Conservation (phyloP, 2,329 filamentous ascomycete species). For the Macroventuria anomochaeta region DNA sequence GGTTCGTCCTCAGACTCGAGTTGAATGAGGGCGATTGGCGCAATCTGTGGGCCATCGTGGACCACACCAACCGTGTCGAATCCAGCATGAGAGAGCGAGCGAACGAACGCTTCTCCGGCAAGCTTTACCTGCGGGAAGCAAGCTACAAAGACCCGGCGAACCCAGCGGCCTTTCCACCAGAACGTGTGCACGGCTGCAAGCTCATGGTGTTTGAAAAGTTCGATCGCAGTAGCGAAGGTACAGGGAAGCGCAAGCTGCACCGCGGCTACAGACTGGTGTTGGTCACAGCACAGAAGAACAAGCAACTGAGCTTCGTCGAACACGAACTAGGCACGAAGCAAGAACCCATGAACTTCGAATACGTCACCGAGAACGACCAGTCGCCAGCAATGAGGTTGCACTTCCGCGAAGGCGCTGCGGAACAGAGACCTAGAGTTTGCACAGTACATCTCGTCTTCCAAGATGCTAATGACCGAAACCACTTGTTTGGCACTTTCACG, state of each 20-base stretch:
- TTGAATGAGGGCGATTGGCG: slow-evolving; percentile 80
- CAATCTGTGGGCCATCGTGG: slow-evolving; percentile 80
- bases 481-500: slow-evolving; percentile 74
- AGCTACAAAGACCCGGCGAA: slow-evolving; percentile 81
- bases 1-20: slow-evolving; percentile 74
- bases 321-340: slow-evolving; percentile 68
- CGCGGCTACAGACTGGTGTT: slow-evolving; percentile 80
- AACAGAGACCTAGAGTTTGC: slow-evolving; percentile 56
- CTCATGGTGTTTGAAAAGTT: slow-evolving; percentile 77
- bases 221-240: slow-evolving; percentile 72
- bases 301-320: slow-evolving; percentile 77
- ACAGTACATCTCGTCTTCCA: slow-evolving; percentile 80
- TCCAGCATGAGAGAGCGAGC: slow-evolving; percentile 70
- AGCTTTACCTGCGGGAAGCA: slow-evolving; percentile 73
- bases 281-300: slow-evolving; percentile 77
- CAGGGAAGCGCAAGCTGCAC: slow-evolving; percentile 74
- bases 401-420: slow-evolving; percentile 65
- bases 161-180: slow-evolving; percentile 75
- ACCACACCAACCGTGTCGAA: slow-evolving; percentile 81
- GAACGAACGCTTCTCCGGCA: slow-evolving; percentile 74
- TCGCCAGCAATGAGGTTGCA: slow-evolving; percentile 75
- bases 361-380: slow-evolving; percentile 63
- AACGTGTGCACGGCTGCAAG: slow-evolving; percentile 73
- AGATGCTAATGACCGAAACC: slow-evolving; percentile 72
- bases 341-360: slow-evolving; percentile 77